These are phyloP conservation scores for Rhodamnia argentea DNA, from an alignment of 345 rosid species.

Conservation along the genomic window DNA sequence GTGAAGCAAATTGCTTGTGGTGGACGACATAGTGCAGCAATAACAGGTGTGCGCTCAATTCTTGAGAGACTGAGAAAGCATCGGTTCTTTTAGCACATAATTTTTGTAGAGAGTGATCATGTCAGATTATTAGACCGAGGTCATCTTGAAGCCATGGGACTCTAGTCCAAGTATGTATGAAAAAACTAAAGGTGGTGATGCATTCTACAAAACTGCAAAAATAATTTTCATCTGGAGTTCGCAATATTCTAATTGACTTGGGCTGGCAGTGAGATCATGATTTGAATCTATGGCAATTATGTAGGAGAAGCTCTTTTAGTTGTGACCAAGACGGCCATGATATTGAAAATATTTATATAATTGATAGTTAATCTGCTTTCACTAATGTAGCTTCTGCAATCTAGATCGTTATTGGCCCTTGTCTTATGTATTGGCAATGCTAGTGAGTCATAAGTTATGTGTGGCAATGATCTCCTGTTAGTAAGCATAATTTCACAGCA, in stretches of 20 bases:
- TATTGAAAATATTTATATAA: not conserved
- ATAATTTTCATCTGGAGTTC: not conserved
- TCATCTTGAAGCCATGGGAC: not conserved
- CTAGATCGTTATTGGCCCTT: not conserved
- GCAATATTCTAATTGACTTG: not conserved
- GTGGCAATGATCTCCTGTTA: not conserved
- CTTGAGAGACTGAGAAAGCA: not conserved
- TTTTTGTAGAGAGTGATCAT: not conserved
- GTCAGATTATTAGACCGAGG: not conserved
- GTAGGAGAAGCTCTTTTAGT: not conserved
- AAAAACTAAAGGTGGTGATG: not conserved
- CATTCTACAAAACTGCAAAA: not conserved
- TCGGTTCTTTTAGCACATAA: not conserved
- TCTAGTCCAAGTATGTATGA: not conserved
- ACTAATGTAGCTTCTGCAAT: not conserved
- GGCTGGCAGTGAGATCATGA: not conserved
- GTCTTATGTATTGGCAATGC: not conserved
- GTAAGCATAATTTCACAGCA: not conserved
- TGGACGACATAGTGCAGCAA: conserved; percentile 91
- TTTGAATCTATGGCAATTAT: not conserved
- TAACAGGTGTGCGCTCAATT: conserved; percentile 46
- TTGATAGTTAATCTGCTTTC: not conserved
- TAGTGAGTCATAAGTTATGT: not conserved
- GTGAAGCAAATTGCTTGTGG: conserved; percentile 89
- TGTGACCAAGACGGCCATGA: not conserved